Evolutionary conservation across 1,139 yeast genomes (phyloP), one percentile per base, ranked within the genome.

Genomic region (Taphrina wiesneri): DNA sequence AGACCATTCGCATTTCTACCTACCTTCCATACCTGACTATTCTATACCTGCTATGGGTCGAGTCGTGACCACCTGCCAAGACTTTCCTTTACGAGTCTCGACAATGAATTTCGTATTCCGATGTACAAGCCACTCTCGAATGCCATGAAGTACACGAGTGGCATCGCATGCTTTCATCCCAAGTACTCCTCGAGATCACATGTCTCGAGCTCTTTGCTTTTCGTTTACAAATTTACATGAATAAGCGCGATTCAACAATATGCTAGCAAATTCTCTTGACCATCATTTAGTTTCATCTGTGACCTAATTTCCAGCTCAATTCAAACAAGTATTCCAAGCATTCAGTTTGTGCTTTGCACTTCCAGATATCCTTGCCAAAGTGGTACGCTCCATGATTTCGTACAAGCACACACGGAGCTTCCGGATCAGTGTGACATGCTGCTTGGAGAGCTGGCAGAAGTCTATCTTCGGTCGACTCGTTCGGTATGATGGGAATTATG

Each of bases 301-400:
- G 13, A 1, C 49, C 28, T 2, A 45, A 9, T n/a, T 46, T 1
- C 57, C 57, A 60, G 23, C 51, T 25, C 36, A 63, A 26, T 32
- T 56, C 57, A 73, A 93, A 79, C 71, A 93, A 78, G 75, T 92
- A 92, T 74, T 92, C 98, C 70, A 92, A 85, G 39, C 97, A 96
- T 76, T 93, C 98, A 75, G 91, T 90, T 75, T 88, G 87, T 19
- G 92, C 85, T 78, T 92, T 92, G 61, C 97, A 97, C 76, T 91
- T 90, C 13, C 90, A 90, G 28, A 83, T 85, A 72, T 88, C 91
- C 17, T 21, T 36, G 26, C 97, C 98, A 97, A 98, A 92, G 17
- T 91, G 97, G 74, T 87, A 92, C 51, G 92, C 87, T 0, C 99
- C 99, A 73, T 92, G 99, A 74, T 97, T 82, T 76, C 96, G 83